Evolutionary conservation across 345 rosid species (phyloP), one percentile per base, ranked within the genome.

Genomic region (Carallia brachiata): DNA sequence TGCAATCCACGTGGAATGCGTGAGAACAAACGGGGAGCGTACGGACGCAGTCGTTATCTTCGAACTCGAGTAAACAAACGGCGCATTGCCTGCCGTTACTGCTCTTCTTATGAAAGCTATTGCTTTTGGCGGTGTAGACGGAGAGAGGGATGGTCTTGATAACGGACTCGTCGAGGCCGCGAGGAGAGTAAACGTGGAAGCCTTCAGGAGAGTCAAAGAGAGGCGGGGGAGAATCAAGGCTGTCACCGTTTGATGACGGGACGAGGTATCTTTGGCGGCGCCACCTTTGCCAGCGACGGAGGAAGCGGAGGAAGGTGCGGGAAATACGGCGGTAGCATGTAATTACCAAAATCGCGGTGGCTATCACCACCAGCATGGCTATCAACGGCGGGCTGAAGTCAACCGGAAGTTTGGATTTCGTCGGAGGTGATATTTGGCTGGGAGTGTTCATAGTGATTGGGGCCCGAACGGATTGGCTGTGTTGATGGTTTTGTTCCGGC

Each of bases 1-100:
- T 93, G 79, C 98, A 93, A 56, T 93, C 98, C 34, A 91, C 89
- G 79, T 93, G 98, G 65, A 93, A 93, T 28, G 97, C 88, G 62
- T 93, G 98, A 44, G 83, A 84, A 64, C 98, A 93, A 7, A 73
- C 84, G 2, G 97, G 97, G 13, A 93, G 94, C 2, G 94, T 91
- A 7, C 98, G 84, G 68, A 93, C 87, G 27, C 84, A 93, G 62
- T 93, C 97, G 62, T 86, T 75, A 9, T 86, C 94, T 53, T 91
- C 96, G 71, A 93, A 93, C 77, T 91, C 98, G 12, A 93, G 78
- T 73, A 93, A 75, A 71, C 97, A 94, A 9, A 94, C 98, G 17
- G 98, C 93, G 57, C 97, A 91, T 52, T 94, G 96, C 62, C 74
- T 75, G 28, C 63, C 6, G 27, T 50, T 28, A 13, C 5, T 44